Evolutionary conservation across 805 yeast species (phyloP).

Genomic region (Scheffersomyces lignosus): DNA sequence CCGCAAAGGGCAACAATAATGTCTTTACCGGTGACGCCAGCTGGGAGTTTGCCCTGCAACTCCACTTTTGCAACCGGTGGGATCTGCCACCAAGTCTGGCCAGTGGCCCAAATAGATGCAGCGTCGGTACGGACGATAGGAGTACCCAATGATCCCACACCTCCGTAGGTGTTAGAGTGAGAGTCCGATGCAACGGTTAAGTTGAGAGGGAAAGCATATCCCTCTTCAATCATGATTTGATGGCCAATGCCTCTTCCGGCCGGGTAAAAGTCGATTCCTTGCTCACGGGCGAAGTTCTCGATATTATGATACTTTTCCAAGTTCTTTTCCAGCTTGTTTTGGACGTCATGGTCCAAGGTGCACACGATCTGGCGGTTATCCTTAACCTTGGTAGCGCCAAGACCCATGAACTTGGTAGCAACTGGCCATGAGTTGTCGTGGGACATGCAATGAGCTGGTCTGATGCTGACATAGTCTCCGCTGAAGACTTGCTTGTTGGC

Average conservation of each 20-base stretch:
- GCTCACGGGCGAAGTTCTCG: constrained; percentile 83
- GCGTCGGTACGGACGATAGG: constrained; percentile 99
- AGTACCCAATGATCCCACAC: constrained; percentile 93
- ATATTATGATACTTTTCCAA: constrained; percentile 85
- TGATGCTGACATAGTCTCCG: constrained; percentile 94
- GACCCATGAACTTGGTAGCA: constrained; percentile 91
- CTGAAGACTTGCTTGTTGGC: constrained; percentile 72
- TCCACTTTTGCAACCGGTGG: constrained; percentile 98
- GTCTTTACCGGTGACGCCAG: constrained; percentile 94
- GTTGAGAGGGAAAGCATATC: constrained; percentile 93
- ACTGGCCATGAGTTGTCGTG: constrained; percentile 99
- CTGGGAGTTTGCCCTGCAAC: constrained; percentile 74
- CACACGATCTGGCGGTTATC: constrained; percentile 91
- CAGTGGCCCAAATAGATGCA: constrained; percentile 99
- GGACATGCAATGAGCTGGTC: constrained; percentile 98
- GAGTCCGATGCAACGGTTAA: constrained; percentile 96
- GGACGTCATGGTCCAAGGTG: constrained; percentile 97
- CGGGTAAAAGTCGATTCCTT: constrained; percentile 95
- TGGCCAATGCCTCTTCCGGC: constrained; percentile 99
- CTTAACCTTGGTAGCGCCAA: constrained; percentile 83
- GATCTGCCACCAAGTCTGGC: constrained; percentile 99
- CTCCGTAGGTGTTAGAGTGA: constrained; percentile 97
- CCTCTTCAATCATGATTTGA: constrained; percentile 98
- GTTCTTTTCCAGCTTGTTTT: constrained; percentile 87
- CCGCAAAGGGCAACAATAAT: constrained; percentile 97